Evolutionary conservation across 768 basidiomycete genomes (phyloP).

Genomic region (Coprinopsis strossmayeri): DNA sequence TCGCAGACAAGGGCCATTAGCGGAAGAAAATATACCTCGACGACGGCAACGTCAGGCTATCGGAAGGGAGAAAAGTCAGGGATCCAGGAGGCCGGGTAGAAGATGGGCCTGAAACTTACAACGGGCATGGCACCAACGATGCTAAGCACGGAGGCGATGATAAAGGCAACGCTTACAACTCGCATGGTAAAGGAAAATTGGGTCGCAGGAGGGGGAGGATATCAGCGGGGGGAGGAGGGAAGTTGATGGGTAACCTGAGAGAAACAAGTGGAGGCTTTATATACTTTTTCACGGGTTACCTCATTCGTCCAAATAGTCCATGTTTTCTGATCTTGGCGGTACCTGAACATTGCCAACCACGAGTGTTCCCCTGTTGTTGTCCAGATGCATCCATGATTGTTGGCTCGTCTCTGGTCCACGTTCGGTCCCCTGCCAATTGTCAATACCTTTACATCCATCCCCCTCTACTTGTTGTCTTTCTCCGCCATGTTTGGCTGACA

Average conservation of each 20-base stretch:
- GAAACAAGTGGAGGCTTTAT: constrained; percentile 13
- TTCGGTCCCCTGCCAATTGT: background rate
- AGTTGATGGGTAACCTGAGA: constrained; percentile 12
- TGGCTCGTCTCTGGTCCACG: background rate
- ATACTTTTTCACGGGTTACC: constrained; percentile 10
- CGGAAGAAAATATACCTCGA: background rate
- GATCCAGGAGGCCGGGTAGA: background rate
- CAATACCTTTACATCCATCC: background rate
- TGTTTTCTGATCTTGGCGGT: constrained; percentile 4
- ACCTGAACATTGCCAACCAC: background rate
- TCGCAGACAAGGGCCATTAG: background rate
- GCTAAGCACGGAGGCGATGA: constrained; percentile 19
- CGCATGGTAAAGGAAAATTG: constrained; percentile 22
- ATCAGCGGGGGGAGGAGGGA: constrained; percentile 9
- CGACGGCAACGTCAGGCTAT: background rate
- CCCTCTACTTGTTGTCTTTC: background rate
- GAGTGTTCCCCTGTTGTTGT: background rate
- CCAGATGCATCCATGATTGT: background rate
- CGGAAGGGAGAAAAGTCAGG: background rate
- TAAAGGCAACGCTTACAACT: constrained; percentile 18
- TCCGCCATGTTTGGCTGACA: background rate
- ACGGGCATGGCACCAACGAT: constrained; percentile 18
- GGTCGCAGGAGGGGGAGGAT: constrained; percentile 7
- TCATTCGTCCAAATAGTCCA: background rate
- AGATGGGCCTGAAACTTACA: constrained; percentile 17